Evolutionary conservation across 2,329 filamentous ascomycete genomes (phyloP).

Genomic region (Dissoconium aciculare): DNA sequence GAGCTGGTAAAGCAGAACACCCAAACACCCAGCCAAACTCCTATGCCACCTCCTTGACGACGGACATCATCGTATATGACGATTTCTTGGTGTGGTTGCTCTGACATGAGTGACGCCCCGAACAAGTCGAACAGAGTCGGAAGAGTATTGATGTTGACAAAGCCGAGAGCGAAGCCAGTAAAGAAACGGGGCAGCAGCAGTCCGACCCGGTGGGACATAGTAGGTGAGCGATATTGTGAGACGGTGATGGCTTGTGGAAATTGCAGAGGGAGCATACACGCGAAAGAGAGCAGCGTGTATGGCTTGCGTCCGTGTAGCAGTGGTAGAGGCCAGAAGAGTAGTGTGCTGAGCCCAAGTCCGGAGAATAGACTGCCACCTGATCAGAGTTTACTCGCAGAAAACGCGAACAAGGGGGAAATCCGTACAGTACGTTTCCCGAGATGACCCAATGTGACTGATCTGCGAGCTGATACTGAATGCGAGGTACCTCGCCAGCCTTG

Average conservation of each 20-base stretch:
- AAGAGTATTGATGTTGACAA: slow-evolving; percentile 64
- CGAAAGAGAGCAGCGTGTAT: slow-evolving; percentile 55
- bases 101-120: slow-evolving; percentile 58
- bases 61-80: slow-evolving; percentile 53
- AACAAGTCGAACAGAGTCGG: slow-evolving; percentile 59
- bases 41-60: slow-evolving; percentile 62
- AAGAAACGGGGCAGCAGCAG: slow-evolving; percentile 49
- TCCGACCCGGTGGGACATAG: slow-evolving; percentile 41
- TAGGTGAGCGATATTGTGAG: slow-evolving; percentile 40
- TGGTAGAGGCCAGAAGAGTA: slow-evolving; percentile 59
- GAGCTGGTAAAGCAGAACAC: slow-evolving; percentile 64
- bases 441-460: slow-evolving; percentile 53
- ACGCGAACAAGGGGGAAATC: slow-evolving; percentile 1
- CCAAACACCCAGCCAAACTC: slow-evolving; percentile 66
- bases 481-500: slow-evolving; percentile 56
- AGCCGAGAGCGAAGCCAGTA: slow-evolving; percentile 55
- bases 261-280: slow-evolving; percentile 54
- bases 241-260: slow-evolving; percentile 62
- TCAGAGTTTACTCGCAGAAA: slow-evolving; percentile 2
- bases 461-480: slow-evolving; percentile 61
- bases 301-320: slow-evolving; percentile 63
- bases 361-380: slow-evolving; percentile 41
- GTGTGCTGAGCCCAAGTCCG: slow-evolving; percentile 53
- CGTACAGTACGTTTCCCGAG: slow-evolving; percentile 53
- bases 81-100: slow-evolving; percentile 56